phyloP scores from a whole-genome alignment of 2,329 filamentous ascomycete genomes.

The Sodiomyces alkalinus region DNA sequence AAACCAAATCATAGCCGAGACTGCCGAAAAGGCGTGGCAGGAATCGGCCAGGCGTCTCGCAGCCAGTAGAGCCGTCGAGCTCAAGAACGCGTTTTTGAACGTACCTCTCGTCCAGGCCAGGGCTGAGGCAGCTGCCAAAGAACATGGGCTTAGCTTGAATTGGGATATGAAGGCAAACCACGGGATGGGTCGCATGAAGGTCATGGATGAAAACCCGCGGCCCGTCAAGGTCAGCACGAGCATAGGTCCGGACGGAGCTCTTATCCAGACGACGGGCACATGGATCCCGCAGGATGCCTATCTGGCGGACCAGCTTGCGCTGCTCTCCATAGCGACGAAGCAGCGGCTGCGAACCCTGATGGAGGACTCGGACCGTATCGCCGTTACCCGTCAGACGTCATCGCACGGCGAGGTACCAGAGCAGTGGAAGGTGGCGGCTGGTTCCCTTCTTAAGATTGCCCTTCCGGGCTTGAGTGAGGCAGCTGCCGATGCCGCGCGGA shows the following conservation, averaged over 20 bases:
- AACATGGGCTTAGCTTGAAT: slow-evolving; percentile 41
- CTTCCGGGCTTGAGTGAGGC: slow-evolving; percentile 5
- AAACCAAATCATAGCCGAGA: slow-evolving; percentile 49
- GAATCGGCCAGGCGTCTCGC: slow-evolving; percentile 48
- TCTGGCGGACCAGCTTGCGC: slow-evolving; percentile 66
- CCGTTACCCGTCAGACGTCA: slow-evolving; percentile 56
- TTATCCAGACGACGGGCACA: slow-evolving; percentile 48
- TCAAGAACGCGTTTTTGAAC: slow-evolving; percentile 58
- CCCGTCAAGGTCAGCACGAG: slow-evolving; percentile 40
- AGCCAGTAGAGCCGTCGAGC: slow-evolving; percentile 48
- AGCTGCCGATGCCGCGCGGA: slow-evolving; percentile 24
- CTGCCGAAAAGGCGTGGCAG: slow-evolving; percentile 49
- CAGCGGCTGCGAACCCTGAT: slow-evolving; percentile 62
- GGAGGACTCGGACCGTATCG: slow-evolving; percentile 59
- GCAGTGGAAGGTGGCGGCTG: slow-evolving; percentile 61
- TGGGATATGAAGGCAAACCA: slow-evolving; percentile 35
- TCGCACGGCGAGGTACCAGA: slow-evolving; percentile 66
- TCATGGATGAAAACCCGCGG: slow-evolving; percentile 31
- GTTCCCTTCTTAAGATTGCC: slow-evolving; percentile 26
- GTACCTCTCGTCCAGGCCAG: slow-evolving; percentile 45
- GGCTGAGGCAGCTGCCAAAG: slow-evolving; percentile 40
- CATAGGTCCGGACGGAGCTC: slow-evolving; percentile 44
- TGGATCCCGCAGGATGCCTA: slow-evolving; percentile 63
- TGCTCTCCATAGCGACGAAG: slow-evolving; percentile 71
- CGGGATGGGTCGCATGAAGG: slow-evolving; percentile 31